A percentile compares a stretch with the other conserved stretches of the same genome.
These are phyloP conservation scores for Metarhizium anisopliae DNA, from an alignment of 2,329 filamentous ascomycete species.

Conservation along the genomic window DNA sequence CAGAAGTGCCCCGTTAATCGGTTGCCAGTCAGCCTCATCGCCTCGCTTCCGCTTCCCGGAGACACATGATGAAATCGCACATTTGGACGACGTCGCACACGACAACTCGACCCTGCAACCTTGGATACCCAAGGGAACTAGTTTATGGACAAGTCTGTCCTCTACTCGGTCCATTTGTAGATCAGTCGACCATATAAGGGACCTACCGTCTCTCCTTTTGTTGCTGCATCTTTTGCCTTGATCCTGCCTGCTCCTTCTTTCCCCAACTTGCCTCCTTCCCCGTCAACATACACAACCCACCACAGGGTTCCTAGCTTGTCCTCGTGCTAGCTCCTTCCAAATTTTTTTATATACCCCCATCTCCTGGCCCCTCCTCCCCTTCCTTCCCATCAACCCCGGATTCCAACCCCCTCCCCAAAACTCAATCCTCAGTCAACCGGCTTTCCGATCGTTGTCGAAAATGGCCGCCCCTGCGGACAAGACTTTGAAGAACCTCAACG, in stretches of 20 bases:
- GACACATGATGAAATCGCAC: too few relatives aligned
- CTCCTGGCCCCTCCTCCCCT: neutral
- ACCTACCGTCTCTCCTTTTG: neutral
- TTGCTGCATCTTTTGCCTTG: neutral
- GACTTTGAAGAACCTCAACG: conserved; percentile 59
- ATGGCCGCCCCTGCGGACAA: conserved; percentile 67
- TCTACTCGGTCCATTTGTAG: neutral
- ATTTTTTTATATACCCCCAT: neutral
- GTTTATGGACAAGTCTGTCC: too few relatives aligned
- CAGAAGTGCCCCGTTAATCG: neutral
- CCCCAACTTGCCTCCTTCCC: neutral
- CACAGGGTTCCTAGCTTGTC: neutral
- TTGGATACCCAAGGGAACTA: too few relatives aligned
- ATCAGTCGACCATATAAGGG: neutral
- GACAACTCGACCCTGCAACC: too few relatives aligned
- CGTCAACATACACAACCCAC: neutral
- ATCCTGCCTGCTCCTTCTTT: neutral
- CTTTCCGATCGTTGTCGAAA: conserved; percentile 5
- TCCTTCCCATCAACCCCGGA: neutral
- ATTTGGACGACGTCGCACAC: too few relatives aligned
- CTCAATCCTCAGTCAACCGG: neutral
- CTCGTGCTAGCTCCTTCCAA: neutral
- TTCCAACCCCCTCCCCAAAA: neutral
- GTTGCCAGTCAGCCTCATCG: too few relatives aligned
- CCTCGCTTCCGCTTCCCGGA: too few relatives aligned